Evolutionary conservation across 2,329 filamentous ascomycete species (phyloP).

Genomic region (Cladophialophora exuberans): DNA sequence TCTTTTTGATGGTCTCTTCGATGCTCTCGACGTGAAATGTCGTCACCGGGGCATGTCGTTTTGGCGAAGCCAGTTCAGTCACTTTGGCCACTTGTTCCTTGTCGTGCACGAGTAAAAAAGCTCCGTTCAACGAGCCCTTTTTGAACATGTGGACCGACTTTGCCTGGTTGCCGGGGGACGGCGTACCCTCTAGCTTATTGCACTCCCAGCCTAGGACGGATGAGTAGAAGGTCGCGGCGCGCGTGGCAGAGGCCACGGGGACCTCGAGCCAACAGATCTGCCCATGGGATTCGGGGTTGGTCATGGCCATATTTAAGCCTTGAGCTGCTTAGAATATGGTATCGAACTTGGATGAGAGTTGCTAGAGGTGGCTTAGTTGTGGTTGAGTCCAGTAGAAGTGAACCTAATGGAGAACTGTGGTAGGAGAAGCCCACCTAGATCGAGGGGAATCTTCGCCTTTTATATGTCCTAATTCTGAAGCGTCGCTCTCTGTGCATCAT

Average conservation of each 20-base stretch:
- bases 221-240: background rate
- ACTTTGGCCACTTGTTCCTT: background rate
- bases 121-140: slow-evolving; percentile 1
- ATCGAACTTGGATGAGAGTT: background rate
- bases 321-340: background rate
- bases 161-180: background rate
- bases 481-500: too few species aligned
- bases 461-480: too few species aligned
- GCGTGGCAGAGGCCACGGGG: background rate
- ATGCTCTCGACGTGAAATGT: background rate
- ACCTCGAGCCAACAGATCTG: slow-evolving; percentile 5
- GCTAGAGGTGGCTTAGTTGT: background rate
- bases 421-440: too few species aligned
- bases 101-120: background rate
- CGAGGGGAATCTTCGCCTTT: too few species aligned
- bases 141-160: slow-evolving; percentile 7
- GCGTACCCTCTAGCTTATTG: background rate
- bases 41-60: background rate
- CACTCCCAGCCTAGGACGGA: slow-evolving; percentile 1
- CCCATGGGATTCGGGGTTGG: background rate
- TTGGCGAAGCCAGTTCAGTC: background rate
- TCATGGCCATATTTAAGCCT: too few species aligned
- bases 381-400: too few species aligned
- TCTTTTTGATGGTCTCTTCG: background rate
- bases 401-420: background rate